A percentile compares a stretch with the other conserved stretches of the same genome.
These are phyloP conservation scores for Botrytis galanthina DNA, from an alignment of 2,329 filamentous ascomycete genomes.

Conservation along the genomic window DNA sequence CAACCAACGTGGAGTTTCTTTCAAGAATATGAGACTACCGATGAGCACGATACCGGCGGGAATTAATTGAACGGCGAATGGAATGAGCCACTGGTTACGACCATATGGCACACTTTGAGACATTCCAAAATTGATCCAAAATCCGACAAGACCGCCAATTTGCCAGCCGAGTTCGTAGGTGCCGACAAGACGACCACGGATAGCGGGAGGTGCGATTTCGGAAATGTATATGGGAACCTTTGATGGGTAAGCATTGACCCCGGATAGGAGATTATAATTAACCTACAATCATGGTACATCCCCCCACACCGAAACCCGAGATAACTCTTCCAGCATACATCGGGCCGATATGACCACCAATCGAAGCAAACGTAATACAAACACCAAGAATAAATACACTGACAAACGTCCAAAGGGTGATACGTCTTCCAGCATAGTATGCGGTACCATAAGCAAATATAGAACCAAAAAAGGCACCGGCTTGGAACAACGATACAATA, in stretches of 20 bases:
- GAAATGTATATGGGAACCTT: conserved; percentile 44
- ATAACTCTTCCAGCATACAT: conserved; percentile 15
- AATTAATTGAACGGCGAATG: conserved; percentile 39
- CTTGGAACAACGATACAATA: conserved; percentile 33
- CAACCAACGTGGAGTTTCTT: conserved; percentile 62
- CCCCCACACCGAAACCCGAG: conserved; percentile 12
- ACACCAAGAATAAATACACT: conserved; percentile 68
- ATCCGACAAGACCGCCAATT: conserved; percentile 60
- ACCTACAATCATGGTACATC: conserved; percentile 46
- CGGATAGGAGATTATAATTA: conserved; percentile 61
- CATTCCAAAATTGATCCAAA: conserved; percentile 54
- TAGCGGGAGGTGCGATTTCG: conserved; percentile 31
- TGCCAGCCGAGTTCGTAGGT: conserved; percentile 51
- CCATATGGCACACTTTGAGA: conserved; percentile 9
- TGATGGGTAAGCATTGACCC: conserved; percentile 56
- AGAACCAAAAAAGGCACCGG: conserved; percentile 24
- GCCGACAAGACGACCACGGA: conserved; percentile 31
- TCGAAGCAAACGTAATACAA: conserved; percentile 63
- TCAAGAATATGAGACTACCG: conserved; percentile 54
- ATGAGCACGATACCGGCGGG: conserved; percentile 36
- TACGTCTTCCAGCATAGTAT: not conserved
- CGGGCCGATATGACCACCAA: conserved; percentile 1
- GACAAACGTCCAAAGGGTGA: conserved; percentile 58
- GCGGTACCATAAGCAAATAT: conserved; percentile 1
- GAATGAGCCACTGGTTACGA: conserved; percentile 37